Conservation (phyloP, 2,329 filamentous ascomycete species). For the Trichoderma sp. region DNA sequence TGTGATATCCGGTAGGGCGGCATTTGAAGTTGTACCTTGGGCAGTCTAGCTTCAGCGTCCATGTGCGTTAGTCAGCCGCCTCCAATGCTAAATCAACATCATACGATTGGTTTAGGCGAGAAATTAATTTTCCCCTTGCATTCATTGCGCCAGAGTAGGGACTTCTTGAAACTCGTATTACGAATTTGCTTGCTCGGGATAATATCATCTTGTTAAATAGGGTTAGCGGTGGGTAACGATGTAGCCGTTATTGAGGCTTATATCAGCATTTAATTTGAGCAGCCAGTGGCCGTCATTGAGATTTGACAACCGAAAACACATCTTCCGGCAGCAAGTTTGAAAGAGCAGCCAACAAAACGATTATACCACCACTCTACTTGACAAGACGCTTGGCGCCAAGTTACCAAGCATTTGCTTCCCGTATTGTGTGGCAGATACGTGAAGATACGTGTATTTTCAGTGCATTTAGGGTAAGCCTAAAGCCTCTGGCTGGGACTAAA, state of each 20-base stretch:
- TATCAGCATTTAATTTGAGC: not conserved
- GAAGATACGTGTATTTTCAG: not conserved
- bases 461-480: not conserved
- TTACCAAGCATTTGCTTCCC: not conserved
- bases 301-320: not conserved
- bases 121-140: not conserved
- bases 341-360: not conserved
- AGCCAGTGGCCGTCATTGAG: no score
- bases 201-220: not conserved
- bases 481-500: not conserved
- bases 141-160: not conserved
- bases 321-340: not conserved
- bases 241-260: not conserved
- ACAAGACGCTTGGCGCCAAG: not conserved
- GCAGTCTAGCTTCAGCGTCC: not conserved
- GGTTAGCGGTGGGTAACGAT: not conserved
- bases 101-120: not conserved
- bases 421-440: not conserved
- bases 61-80: not conserved
- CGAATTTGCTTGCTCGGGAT: not conserved
- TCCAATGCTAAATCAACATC: not conserved
- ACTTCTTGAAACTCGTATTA: not conserved
- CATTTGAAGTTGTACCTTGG: not conserved
- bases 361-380: not conserved
- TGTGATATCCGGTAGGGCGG: not conserved